Evolutionary conservation across 1,284 basidiomycete genomes (phyloP), one percentile per base, ranked within the genome.

Genomic region (Vanrija humicola): DNA sequence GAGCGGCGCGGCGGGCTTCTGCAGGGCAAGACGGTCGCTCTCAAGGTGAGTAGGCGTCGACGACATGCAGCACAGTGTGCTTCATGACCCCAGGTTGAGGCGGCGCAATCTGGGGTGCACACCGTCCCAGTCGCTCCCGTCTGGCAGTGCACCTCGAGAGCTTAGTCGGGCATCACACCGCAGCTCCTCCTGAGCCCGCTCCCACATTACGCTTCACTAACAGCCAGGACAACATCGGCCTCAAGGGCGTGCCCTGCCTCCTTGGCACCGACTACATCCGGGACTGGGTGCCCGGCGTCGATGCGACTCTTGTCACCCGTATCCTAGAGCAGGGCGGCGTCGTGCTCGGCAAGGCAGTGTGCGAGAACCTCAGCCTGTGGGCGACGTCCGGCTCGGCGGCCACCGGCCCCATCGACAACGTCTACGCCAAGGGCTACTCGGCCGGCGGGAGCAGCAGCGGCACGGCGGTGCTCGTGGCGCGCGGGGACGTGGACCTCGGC

Each of bases 391-490:
- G 62, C 56, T 54, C 52, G 19, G 34, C 48, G 1, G 38, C 55
- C 3, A 57, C 59, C 0, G 58, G 62, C 16, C 79, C 76, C 8
- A 78, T 82, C 4, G 73, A 79, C 52, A 81, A 82, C 54, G 77
- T 78, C 3, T 78, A 77, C 58, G 80, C 78, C 9, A 59, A 63
- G 15, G 79, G 80, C 1, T 81, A 79, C 52, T 78, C 77, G 14
- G 69, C 78, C 8, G 80, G 79, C 12, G 81, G 80, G 0, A 79
- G 78, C 10, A 77, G 73, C 45, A 80, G 78, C 15, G 81, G 81
- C 3, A 80, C 78, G 46, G 80, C 74, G 7, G 78, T 76, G 14
- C 76, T 81, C 12, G 68, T 82, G 5, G 78, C 74, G 1, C 64
- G 69, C 2, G 78, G 77, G 10, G 75, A 73, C 19, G 78, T 78